These are phyloP conservation scores for Puya raimondii DNA, from an alignment of 176 grass and related monocot species.

Conservation along the genomic window DNA sequence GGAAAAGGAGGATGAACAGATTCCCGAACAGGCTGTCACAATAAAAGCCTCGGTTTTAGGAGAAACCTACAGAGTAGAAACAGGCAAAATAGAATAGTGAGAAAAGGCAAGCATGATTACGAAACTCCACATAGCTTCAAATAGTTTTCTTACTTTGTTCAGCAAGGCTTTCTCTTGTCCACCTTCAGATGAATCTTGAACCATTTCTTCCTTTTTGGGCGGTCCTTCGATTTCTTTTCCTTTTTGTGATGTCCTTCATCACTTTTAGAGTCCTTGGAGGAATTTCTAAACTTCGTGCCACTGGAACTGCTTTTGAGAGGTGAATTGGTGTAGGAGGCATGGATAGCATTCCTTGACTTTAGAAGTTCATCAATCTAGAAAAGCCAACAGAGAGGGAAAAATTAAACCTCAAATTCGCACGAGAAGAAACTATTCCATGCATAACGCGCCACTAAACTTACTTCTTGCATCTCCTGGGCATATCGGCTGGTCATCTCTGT, in stretches of 20 bases:
- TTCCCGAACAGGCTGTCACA: slow-evolving; percentile 2
- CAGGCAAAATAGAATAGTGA: not conserved
- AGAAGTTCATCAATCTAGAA: slow-evolving; percentile 77
- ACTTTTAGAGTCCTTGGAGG: slow-evolving; percentile 39
- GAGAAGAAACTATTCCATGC: slow-evolving; percentile 9
- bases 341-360: slow-evolving; percentile 70
- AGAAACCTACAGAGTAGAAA: slow-evolving; percentile 3
- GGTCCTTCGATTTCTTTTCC: slow-evolving; percentile 56
- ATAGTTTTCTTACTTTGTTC: slow-evolving; percentile 33
- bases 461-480: slow-evolving; percentile 89
- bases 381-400: not conserved
- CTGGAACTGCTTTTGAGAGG: slow-evolving; percentile 68
- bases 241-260: slow-evolving; percentile 32
- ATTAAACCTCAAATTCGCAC: not conserved
- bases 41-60: not conserved
- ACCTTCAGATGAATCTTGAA: slow-evolving; percentile 84
- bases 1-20: not conserved
- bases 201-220: slow-evolving; percentile 67
- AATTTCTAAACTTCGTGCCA: slow-evolving; percentile 45
- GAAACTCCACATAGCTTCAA: not conserved
- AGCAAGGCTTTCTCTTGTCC: slow-evolving; percentile 82
- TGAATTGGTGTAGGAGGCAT: slow-evolving; percentile 69
- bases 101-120: not conserved
- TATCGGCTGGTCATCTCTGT: slow-evolving; percentile 96
- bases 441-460: slow-evolving; percentile 23